These are phyloP conservation scores for Phytophthora vignae DNA, from an alignment of 352 stramenopile genomes.

Conservation along the genomic window DNA sequence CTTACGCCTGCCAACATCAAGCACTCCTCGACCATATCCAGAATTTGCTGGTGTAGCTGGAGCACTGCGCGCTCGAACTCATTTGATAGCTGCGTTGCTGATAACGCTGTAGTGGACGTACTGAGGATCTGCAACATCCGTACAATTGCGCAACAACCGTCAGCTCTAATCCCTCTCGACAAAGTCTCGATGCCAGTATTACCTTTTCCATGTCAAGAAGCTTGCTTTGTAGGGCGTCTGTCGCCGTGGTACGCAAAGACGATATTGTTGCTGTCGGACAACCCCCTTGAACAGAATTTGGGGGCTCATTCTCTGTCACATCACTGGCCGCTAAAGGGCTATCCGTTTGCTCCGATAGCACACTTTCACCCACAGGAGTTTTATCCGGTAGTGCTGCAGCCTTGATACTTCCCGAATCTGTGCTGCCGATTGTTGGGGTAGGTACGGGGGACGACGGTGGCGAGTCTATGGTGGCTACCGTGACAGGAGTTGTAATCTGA, in stretches of 20 bases:
- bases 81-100: slow-evolving; percentile 17
- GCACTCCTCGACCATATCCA: slow-evolving; percentile 38
- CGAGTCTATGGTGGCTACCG: not conserved
- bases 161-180: not conserved
- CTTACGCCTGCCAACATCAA: slow-evolving; percentile 17
- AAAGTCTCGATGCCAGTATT: not conserved
- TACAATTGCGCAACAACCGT: slow-evolving; percentile 7
- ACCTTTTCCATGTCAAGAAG: slow-evolving; percentile 49
- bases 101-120: slow-evolving; percentile 37
- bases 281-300: not conserved
- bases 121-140: slow-evolving; percentile 36
- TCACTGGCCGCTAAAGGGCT: not conserved
- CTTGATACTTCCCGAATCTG: not conserved
- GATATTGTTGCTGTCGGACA: not conserved
- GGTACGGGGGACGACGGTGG: not conserved
- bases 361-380: not conserved
- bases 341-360: not conserved
- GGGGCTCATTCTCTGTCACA: not conserved
- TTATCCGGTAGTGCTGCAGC: not conserved
- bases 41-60: slow-evolving; percentile 48
- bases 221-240: slow-evolving; percentile 17
- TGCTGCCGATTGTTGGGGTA: no score
- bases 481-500: not conserved
- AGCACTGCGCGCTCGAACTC: slow-evolving; percentile 44
- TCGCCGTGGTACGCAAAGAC: not conserved